Evolutionary conservation across 148 eudicot species (phyloP).

Genomic region (Rheum nobile): DNA sequence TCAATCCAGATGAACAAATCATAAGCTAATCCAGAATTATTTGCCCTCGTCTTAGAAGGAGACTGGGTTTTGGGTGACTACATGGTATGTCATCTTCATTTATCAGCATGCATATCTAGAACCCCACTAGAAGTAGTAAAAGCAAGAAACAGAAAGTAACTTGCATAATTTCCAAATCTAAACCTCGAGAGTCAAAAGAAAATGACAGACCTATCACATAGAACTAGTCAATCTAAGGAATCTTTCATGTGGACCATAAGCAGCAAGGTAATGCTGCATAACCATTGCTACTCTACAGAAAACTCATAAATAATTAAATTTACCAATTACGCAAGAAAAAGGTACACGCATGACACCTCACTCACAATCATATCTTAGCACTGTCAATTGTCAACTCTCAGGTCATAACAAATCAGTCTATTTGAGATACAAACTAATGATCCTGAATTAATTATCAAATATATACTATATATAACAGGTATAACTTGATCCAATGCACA

Average conservation of each 20-base stretch:
- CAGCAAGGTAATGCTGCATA: neutral
- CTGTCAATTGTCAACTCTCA: neutral
- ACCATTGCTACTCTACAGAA: neutral
- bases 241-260: neutral
- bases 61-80: neutral
- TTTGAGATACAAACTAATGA: neutral
- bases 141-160: neutral
- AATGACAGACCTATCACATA: neutral
- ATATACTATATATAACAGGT: neutral
- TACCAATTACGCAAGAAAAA: neutral
- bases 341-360: neutral
- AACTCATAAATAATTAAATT: neutral
- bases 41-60: neutral
- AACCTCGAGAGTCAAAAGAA: neutral
- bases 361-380: neutral
- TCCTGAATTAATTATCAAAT: neutral
- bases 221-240: slow-evolving; percentile 2
- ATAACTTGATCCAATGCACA: neutral
- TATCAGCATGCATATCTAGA: neutral
- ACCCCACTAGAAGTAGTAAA: neutral
- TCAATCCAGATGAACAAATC: neutral
- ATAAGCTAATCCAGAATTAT: neutral
- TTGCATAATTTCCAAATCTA: neutral
- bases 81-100: neutral
- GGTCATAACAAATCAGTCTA: neutral